phyloP scores from a whole-genome alignment of 805 yeast genomes.

The Saccharomycopsis sp. region DNA sequence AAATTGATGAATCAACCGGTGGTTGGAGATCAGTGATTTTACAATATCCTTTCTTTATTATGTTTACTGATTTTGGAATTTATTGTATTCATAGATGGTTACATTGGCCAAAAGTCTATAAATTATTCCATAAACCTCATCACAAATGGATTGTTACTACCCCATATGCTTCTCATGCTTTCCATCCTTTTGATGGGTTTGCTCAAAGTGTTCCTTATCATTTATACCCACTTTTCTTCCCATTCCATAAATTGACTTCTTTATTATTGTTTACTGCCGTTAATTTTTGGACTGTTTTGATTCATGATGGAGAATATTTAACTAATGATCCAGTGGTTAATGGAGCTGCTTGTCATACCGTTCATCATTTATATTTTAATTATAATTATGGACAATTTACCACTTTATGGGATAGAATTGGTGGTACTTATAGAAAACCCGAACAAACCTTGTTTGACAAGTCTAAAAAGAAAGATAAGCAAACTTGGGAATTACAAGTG shows the following conservation, averaged over 20 bases:
- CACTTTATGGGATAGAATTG: conserved; percentile 95
- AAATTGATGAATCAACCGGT: conserved; percentile 50
- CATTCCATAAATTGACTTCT: conserved; percentile 81
- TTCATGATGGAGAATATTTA: conserved; percentile 94
- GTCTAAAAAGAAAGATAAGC: conserved; percentile 41
- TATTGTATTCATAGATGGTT: conserved; percentile 86
- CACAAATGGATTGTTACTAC: conserved; percentile 99
- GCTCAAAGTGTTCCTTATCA: conserved; percentile 91
- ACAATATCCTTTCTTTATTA: conserved; percentile 70
- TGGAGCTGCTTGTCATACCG: conserved; percentile 98
- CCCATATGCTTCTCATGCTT: conserved; percentile 96
- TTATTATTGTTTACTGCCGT: conserved; percentile 78
- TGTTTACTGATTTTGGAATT: conserved; percentile 91
- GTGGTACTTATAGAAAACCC: conserved; percentile 87
- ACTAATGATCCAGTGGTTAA: conserved; percentile 89
- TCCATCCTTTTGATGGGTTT: conserved; percentile 97
- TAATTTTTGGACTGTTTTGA: conserved; percentile 97
- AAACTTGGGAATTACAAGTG: conserved; percentile 63
- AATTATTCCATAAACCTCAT: conserved; percentile 86
- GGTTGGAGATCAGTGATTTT: conserved; percentile 53
- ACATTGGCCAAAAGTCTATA: conserved; percentile 89
- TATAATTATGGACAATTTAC: conserved; percentile 98
- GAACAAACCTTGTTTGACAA: conserved; percentile 76
- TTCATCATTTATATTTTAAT: conserved; percentile 94
- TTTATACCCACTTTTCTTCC: conserved; percentile 82